Evolutionary conservation across 2,329 filamentous ascomycete genomes (phyloP).

Genomic region (Stenocarpella maydis): DNA sequence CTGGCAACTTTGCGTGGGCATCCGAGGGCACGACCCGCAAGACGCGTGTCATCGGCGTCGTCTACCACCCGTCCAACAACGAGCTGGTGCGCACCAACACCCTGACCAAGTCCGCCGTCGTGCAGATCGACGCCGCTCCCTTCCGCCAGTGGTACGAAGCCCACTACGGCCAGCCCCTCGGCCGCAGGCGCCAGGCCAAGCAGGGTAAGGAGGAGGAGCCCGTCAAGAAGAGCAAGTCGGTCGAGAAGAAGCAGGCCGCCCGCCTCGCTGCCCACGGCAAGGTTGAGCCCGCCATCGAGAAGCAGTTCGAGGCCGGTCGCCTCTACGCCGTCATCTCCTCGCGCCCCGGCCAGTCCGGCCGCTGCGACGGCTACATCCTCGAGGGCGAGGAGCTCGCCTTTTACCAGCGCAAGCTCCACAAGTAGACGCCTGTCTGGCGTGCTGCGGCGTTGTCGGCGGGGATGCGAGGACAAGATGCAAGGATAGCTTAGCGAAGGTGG

Average conservation of each 20-base stretch:
- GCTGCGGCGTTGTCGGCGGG: neutral
- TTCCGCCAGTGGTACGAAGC: conserved; percentile 99
- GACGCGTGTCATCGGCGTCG: conserved; percentile 97
- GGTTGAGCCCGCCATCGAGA: conserved; percentile 92
- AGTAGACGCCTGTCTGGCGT: conserved; percentile 67
- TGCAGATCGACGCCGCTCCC: conserved; percentile 97
- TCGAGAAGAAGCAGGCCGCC: conserved; percentile 95
- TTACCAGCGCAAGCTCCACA: conserved; percentile 99
- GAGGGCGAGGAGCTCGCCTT: conserved; percentile 99
- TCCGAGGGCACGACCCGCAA: conserved; percentile 98
- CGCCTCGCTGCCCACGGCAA: conserved; percentile 86
- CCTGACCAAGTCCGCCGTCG: conserved; percentile 97
- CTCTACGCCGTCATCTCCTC: conserved; percentile 92
- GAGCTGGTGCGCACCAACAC: conserved; percentile 99
- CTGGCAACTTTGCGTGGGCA: conserved; percentile 99
- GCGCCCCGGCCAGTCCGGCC: conserved; percentile 95
- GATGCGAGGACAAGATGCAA: conserved; percentile 9
- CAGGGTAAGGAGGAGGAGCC: conserved; percentile 70
- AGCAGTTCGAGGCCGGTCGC: conserved; percentile 99
- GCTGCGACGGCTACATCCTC: conserved; percentile 95
- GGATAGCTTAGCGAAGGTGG: conserved; percentile 27
- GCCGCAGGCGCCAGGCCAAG: conserved; percentile 91
- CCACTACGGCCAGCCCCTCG: conserved; percentile 93
- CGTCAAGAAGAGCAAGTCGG: conserved; percentile 91
- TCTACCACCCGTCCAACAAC: conserved; percentile 99